Evolutionary conservation across 371 early-diverging fungal genomes (phyloP), one percentile per base, ranked within the genome.

Genomic region (Cokeromyces recurvatus): DNA sequence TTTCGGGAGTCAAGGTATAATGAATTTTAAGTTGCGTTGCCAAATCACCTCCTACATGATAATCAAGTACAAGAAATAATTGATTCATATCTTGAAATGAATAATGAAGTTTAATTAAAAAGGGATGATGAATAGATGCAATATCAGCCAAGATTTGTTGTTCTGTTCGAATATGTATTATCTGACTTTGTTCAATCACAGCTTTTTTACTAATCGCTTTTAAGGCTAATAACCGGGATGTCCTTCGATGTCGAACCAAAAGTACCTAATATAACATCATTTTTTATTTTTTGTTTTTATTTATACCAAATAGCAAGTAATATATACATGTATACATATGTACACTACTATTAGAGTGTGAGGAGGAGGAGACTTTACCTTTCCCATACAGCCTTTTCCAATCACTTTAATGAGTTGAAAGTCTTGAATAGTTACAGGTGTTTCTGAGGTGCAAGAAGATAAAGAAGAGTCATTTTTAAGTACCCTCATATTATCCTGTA

Each of bases 51-150:
- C 90, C 90, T 35, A 84, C 78, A 31, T 95, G 86, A 66, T 93
- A 98, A 68, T 98, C 98, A 85, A 97, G 88, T 6, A 98, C 94
- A 59, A 98, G 87, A 71, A 91, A 98, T 14, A 98, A 62, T 21
- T 94, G 86, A 43, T 86, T 85, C n/a, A 84, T 76, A 15, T 91
- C 86, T 69, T 97, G 96, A 74, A 97, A 96, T 48, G 89, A 89
- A 40, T 89, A 87, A 59, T 97, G 93, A 50, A 98, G 70, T 22
- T 88, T 90, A 24, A 97, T 90, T 32, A 99, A 66, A 78, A 98
- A 99, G 8, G 97, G 94, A 43, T 95, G 95, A 27, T 59, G 60
- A n/a, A 71, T 63, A 11, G 69, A 47, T 6, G 73, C 68, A 48
- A 79, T 55, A n/a, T 67, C 65, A 9, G 72, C 61, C 29, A 86